Base-by-base conservation (phyloP, 352 stramenopile species). In the Pythium volutum region DNA sequence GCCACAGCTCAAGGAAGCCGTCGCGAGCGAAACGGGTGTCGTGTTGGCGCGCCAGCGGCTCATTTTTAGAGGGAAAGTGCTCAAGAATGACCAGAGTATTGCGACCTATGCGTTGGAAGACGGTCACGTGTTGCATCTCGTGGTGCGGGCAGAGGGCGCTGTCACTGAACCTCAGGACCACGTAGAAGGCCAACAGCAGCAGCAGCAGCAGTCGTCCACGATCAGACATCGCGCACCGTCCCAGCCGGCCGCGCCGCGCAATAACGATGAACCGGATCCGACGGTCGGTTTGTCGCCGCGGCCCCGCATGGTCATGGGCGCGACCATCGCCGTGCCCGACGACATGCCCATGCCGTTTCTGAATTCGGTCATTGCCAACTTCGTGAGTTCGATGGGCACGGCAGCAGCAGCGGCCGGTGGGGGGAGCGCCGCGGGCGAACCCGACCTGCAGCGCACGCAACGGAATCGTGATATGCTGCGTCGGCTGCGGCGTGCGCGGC, bases 31-130 rank as follows among this genome's bases (percentile, higher is more conserved):
- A 51, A 95, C 86, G 7, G 86, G 86, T 50, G 73, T 95, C 29
- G 81, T 79, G 25, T 59, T 88, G 38, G 74, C 80, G 27, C 82
- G 86, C 3, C 86, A 95, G 70, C 67, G 86, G 39, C 80, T 95
- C 47, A 95, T 95, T 60, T 95, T 93, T 53, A 81, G 84, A 25
- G 86, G 86, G 27, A 84, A 88, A 60, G 86, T 95, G 54, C 81
- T 95, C 50, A 95, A 95, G 70, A 92, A 95, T 51, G 82, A 93
- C 62, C 77, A 92, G 67, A 68, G 61, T 46, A 75, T 95, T 54
- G 66, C 79, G 22, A 66, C 79, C 8, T 95, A 95, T 55, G 62
- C 86, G 15, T 54, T 95, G 14, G 84, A 95, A 62, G 83, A 95
- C 48, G 86, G 84, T 15, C 84, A 95, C 56, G 87, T 87, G 38